Evolutionary conservation across 805 yeast genomes (phyloP).

Genomic region (Maudiozyma bulderi): DNA sequence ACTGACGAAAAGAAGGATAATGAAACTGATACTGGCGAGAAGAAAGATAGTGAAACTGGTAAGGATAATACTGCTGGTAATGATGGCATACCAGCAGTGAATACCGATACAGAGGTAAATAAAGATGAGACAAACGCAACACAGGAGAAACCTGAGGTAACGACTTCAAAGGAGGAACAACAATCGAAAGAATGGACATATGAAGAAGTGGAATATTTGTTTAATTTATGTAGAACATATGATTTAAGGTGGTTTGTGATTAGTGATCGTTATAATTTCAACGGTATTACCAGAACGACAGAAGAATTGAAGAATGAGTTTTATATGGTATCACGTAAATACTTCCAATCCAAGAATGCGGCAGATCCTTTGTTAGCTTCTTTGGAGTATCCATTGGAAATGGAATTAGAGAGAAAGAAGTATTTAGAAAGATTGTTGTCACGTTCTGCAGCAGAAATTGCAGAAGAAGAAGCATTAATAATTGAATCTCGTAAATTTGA

Average conservation of each 20-base stretch:
- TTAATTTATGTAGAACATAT: conserved; percentile 52
- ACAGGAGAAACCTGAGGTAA: not conserved
- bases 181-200: conserved; percentile 44
- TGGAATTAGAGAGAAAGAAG: conserved; percentile 70
- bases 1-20: not conserved
- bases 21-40: conserved; percentile 2
- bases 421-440: conserved; percentile 68
- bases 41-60: conserved; percentile 12
- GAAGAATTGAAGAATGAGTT: conserved; percentile 83
- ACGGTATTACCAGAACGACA: conserved; percentile 35
- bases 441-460: conserved; percentile 91
- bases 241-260: conserved; percentile 54
- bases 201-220: conserved; percentile 71
- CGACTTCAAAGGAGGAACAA: not conserved
- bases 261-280: conserved; percentile 43
- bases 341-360: conserved; percentile 37
- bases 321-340: conserved; percentile 54
- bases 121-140: not conserved
- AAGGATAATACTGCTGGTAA: conserved; percentile 10
- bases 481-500: conserved; percentile 90
- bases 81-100: conserved; percentile 13
- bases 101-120: not conserved
- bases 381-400: conserved; percentile 57
- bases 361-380: conserved; percentile 48
- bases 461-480: conserved; percentile 91